These are phyloP conservation scores for Corchorus capsularis DNA, from an alignment of 345 rosid species.

Conservation along the genomic window DNA sequence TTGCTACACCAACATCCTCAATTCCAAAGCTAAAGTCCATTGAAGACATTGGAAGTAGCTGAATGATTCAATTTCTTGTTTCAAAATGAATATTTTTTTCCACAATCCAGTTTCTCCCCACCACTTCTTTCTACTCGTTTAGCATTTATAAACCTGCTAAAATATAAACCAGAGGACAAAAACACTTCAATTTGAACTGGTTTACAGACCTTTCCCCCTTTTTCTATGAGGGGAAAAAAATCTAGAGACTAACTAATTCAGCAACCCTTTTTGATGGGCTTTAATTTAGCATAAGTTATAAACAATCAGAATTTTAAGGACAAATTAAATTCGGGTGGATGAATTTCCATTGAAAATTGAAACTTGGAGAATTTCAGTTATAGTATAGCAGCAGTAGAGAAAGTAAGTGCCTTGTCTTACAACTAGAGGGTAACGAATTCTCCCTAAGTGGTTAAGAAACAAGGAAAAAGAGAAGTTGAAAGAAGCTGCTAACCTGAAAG, in stretches of 20 bases:
- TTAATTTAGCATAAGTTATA: background rate
- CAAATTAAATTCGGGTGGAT: background rate
- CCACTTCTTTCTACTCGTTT: background rate
- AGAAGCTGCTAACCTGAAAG: background rate
- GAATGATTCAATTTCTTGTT: background rate
- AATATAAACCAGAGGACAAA: background rate
- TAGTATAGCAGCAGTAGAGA: background rate
- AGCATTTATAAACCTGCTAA: conserved; percentile 10
- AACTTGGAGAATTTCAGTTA: background rate
- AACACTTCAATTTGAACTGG: background rate
- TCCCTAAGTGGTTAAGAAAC: background rate
- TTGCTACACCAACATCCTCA: conserved; percentile 36
- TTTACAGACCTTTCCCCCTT: background rate
- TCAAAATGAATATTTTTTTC: background rate
- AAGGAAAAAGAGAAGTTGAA: background rate
- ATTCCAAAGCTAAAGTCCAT: conserved; percentile 26
- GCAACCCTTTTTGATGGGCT: background rate
- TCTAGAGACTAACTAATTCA: background rate
- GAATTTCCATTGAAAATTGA: background rate
- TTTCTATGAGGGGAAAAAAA: background rate
- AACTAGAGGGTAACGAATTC: background rate
- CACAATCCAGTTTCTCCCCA: background rate
- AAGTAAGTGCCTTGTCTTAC: background rate
- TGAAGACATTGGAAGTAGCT: background rate
- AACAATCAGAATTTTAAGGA: background rate